A percentile compares a stretch with the other conserved stretches of the same genome.
Evolutionary conservation across 2,329 filamentous ascomycete genomes (phyloP).

Genomic region (Knufia petricola): DNA sequence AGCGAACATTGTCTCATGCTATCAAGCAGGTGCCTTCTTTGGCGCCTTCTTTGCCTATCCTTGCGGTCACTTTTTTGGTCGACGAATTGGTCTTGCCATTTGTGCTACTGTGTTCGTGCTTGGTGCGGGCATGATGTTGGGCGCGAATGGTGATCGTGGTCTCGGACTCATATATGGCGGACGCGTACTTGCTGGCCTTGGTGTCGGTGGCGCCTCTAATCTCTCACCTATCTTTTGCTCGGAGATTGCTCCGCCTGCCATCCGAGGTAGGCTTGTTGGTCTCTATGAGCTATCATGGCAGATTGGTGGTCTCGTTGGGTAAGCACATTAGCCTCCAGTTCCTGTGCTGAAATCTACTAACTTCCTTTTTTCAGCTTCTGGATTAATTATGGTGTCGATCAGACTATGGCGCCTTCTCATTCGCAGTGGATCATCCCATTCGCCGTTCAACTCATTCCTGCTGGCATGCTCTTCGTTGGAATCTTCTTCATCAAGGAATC

Average conservation of each 20-base stretch:
- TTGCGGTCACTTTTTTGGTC: slow-evolving; percentile 57
- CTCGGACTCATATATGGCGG: slow-evolving; percentile 52
- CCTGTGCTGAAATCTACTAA: too few relatives aligned
- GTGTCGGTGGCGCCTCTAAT: slow-evolving; percentile 47
- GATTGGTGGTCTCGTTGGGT: slow-evolving; percentile 40
- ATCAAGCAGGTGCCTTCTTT: slow-evolving; percentile 77
- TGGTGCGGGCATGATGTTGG: slow-evolving; percentile 64
- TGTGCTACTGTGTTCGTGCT: slow-evolving; percentile 57
- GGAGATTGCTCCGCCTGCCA: slow-evolving; percentile 48
- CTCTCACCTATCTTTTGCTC: slow-evolving; percentile 54
- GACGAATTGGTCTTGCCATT: slow-evolving; percentile 53
- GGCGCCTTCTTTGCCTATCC: slow-evolving; percentile 62
- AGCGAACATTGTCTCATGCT: slow-evolving; percentile 69
- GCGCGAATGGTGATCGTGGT: slow-evolving; percentile 50
- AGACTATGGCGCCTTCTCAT: slow-evolving; percentile 27
- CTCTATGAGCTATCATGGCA: slow-evolving; percentile 50
- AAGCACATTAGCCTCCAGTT: too few relatives aligned
- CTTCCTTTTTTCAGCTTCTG: too few relatives aligned
- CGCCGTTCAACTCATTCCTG: slow-evolving; percentile 33
- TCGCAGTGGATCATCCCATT: slow-evolving; percentile 36
- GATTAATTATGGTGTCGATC: slow-evolving; percentile 48
- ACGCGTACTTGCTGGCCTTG: slow-evolving; percentile 49
- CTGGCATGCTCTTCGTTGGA: slow-evolving; percentile 40
- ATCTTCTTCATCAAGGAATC: slow-evolving; percentile 54
- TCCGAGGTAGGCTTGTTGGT: slow-evolving; percentile 50